Percentiles rank a stretch among this genome's conserved stretches.
Evolutionary conservation across 257 asterid species (phyloP).

Genomic region (Ballota nigra): DNA sequence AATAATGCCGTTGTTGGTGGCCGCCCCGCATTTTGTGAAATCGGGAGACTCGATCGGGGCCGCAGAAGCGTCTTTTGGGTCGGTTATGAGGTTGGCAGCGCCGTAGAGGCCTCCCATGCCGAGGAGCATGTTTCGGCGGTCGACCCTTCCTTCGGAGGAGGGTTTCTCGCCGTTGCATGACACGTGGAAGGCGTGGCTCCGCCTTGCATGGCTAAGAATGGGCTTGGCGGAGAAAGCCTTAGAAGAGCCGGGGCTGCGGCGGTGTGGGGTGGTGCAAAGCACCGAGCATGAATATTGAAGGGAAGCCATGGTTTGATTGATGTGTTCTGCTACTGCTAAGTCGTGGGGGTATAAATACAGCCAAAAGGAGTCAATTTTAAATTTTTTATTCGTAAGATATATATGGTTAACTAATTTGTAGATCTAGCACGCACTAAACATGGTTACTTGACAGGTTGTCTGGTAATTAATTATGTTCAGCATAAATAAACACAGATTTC

Average conservation of each 20-base stretch:
- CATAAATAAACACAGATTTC: too few relatives aligned
- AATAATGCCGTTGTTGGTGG: neutral
- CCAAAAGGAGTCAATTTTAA: neutral
- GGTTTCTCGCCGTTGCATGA: slow-evolving; percentile 30
- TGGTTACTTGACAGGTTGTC: too few relatives aligned
- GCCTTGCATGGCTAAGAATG: slow-evolving; percentile 1
- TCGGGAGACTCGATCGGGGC: slow-evolving; percentile 34
- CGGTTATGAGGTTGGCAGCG: slow-evolving; percentile 33
- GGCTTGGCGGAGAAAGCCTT: slow-evolving; percentile 33
- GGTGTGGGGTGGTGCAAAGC: slow-evolving; percentile 8
- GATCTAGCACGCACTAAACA: neutral
- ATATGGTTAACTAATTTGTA: too few relatives aligned
- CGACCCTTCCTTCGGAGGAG: slow-evolving; percentile 2
- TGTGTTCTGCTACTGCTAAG: neutral
- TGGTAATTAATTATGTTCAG: too few relatives aligned
- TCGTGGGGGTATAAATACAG: neutral
- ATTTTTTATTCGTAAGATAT: too few relatives aligned
- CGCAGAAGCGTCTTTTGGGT: slow-evolving; percentile 10
- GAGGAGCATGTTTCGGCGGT: slow-evolving; percentile 41
- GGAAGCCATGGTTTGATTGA: slow-evolving; percentile 29
- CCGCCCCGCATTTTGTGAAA: slow-evolving; percentile 26
- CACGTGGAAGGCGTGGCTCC: slow-evolving; percentile 26
- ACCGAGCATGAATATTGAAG: slow-evolving; percentile 22
- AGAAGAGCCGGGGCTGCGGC: slow-evolving; percentile 1
- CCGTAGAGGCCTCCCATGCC: slow-evolving; percentile 40